Percentiles rank a stretch among this genome's conserved stretches.
Evolutionary conservation across 495 filamentous ascomycete species (phyloP).

Genomic region (Xanthoparmelia taractica): DNA sequence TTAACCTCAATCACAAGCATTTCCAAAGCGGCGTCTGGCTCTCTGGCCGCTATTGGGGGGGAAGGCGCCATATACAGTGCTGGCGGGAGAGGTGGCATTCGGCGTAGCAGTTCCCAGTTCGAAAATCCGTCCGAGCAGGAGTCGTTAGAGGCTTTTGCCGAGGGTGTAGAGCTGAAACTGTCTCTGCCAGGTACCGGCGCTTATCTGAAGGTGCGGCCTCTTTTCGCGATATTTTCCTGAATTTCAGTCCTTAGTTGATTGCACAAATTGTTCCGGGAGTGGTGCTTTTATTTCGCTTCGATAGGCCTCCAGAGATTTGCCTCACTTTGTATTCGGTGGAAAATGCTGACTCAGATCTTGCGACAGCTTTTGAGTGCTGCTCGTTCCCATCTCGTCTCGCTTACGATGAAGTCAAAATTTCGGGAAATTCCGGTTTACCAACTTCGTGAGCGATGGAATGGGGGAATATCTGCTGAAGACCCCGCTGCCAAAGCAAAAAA

Average conservation of each 20-base stretch:
- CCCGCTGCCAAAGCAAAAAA: slow-evolving; percentile 52
- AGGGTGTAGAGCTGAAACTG: slow-evolving; percentile 32
- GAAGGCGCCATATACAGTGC: slow-evolving; percentile 44
- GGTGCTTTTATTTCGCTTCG: neutral
- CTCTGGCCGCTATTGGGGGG: slow-evolving; percentile 56
- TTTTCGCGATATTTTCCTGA: neutral
- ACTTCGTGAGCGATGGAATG: slow-evolving; percentile 75
- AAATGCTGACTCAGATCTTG: neutral
- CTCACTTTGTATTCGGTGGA: neutral
- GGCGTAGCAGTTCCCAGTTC: slow-evolving; percentile 25
- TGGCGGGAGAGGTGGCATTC: slow-evolving; percentile 40
- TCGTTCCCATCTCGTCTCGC: slow-evolving; percentile 55
- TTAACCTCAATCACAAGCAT: slow-evolving; percentile 47
- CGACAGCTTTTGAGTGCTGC: slow-evolving; percentile 50
- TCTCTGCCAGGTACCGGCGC: slow-evolving; percentile 67
- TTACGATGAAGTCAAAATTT: slow-evolving; percentile 57
- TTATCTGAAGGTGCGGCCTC: slow-evolving; percentile 45
- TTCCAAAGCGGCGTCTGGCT: slow-evolving; percentile 53
- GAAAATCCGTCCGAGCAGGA: slow-evolving; percentile 8
- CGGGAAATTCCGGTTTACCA: slow-evolving; percentile 58
- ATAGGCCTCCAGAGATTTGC: neutral
- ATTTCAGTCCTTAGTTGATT: no score
- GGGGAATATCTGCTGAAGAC: slow-evolving; percentile 55
- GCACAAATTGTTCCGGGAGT: neutral
- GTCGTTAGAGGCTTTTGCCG: slow-evolving; percentile 14